Evolutionary conservation across 306 rosid genomes (phyloP).

Genomic region (Castanea mollissima): DNA sequence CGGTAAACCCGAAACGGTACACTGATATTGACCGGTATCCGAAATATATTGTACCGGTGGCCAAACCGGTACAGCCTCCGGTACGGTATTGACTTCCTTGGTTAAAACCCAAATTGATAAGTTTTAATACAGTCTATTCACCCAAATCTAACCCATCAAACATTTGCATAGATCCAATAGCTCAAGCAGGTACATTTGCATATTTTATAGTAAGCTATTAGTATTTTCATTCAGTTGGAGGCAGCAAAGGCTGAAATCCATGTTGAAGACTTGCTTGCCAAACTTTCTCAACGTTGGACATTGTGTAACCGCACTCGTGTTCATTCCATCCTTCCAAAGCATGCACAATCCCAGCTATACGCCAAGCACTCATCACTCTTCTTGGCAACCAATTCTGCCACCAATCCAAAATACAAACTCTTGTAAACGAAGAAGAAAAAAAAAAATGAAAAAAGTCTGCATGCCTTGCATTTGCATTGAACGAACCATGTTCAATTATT

Average conservation of each 20-base stretch:
- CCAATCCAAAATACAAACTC: background rate
- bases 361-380: constrained; percentile 53
- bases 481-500: background rate
- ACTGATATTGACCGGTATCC: too few relatives aligned
- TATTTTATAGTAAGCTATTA: background rate
- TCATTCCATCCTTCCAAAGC: constrained; percentile 37
- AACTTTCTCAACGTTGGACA: constrained; percentile 21
- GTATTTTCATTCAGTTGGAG: background rate
- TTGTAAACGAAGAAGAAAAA: background rate
- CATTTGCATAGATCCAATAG: too few relatives aligned
- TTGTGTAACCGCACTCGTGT: constrained; percentile 38
- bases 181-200: too few relatives aligned
- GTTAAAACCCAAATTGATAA: too few relatives aligned
- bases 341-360: constrained; percentile 35
- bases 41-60: too few relatives aligned
- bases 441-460: background rate
- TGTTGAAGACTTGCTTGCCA: constrained; percentile 43
- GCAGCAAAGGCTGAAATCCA: constrained; percentile 40
- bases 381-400: constrained; percentile 36
- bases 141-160: too few relatives aligned
- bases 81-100: too few relatives aligned
- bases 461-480: background rate
- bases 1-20: too few relatives aligned
- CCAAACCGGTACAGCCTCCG: too few relatives aligned
- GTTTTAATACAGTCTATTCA: background rate